phyloP scores from a whole-genome alignment of 1,139 yeast species.

The Saccharomycopsis phalli region DNA sequence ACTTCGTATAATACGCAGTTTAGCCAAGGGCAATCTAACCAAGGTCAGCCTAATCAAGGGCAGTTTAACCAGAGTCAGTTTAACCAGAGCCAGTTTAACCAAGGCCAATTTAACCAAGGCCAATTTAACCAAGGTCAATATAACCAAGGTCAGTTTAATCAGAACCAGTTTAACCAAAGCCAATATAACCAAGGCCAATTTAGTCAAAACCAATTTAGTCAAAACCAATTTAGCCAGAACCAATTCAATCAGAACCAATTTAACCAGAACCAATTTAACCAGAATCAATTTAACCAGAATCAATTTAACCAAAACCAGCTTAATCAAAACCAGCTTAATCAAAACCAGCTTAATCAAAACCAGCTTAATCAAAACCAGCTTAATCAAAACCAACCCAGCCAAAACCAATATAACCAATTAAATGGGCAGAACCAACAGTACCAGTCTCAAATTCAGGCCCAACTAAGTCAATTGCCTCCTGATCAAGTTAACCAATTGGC shows the following conservation, averaged over 20 bases:
- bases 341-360: background rate
- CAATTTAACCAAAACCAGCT: background rate
- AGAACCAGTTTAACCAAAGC: background rate
- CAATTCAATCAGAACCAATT: background rate
- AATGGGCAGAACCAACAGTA: conserved; percentile 21
- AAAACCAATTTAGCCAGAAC: background rate
- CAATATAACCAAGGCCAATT: background rate
- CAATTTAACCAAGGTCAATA: background rate
- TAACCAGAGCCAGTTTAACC: background rate
- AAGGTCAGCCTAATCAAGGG: background rate
- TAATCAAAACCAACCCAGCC: background rate
- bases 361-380: background rate
- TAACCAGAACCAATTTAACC: background rate
- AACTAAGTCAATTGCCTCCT: background rate
- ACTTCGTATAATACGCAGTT: too few relatives aligned
- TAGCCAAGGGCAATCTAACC: background rate
- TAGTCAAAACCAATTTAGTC: background rate
- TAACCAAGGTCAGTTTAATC: background rate
- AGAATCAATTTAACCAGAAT: background rate
- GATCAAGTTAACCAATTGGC: conserved; percentile 1
- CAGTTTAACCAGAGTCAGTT: background rate
- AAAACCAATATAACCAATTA: background rate
- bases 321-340: background rate
- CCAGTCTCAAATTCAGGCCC: conserved; percentile 9
- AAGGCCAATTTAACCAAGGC: background rate